Percentiles rank a stretch among this genome's conserved stretches.
These are phyloP conservation scores for Hypoxylon sp. DNA, from an alignment of 2,329 filamentous ascomycete species.

Conservation along the genomic window DNA sequence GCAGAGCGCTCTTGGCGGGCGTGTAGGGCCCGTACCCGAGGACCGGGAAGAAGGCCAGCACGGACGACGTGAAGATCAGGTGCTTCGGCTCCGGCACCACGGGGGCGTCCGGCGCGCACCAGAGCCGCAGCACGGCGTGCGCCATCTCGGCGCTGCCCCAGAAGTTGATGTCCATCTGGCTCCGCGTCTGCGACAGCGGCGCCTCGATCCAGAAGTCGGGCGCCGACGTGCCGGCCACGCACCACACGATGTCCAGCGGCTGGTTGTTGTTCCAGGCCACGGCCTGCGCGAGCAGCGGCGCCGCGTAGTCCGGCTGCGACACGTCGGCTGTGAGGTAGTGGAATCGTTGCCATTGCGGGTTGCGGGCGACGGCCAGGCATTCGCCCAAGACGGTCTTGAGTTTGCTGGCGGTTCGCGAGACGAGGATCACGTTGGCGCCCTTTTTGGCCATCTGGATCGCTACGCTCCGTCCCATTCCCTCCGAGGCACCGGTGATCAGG, in stretches of 20 bases:
- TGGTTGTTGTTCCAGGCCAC: slow-evolving; percentile 82
- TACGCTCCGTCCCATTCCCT: slow-evolving; percentile 88
- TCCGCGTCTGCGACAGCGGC: slow-evolving; percentile 74
- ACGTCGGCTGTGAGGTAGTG: slow-evolving; percentile 88
- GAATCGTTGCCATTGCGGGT: slow-evolving; percentile 80
- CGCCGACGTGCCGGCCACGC: slow-evolving; percentile 81
- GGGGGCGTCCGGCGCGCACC: slow-evolving; percentile 71
- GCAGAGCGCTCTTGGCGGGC: slow-evolving; percentile 87
- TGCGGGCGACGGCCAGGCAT: slow-evolving; percentile 71
- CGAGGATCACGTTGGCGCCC: slow-evolving; percentile 88
- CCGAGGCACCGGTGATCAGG: slow-evolving; percentile 90
- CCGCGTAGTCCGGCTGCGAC: slow-evolving; percentile 77
- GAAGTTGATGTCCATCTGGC: slow-evolving; percentile 94
- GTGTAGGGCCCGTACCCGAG: slow-evolving; percentile 88
- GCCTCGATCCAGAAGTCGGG: slow-evolving; percentile 86
- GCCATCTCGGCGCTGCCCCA: slow-evolving; percentile 89
- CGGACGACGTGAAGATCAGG: slow-evolving; percentile 88
- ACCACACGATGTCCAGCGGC: slow-evolving; percentile 90
- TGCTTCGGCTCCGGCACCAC: slow-evolving; percentile 73
- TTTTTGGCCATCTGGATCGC: slow-evolving; percentile 82
- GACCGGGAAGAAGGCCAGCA: slow-evolving; percentile 80
- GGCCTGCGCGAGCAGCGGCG: slow-evolving; percentile 78
- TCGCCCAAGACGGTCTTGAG: slow-evolving; percentile 78
- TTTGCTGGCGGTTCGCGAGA: slow-evolving; percentile 82
- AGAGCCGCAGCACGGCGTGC: slow-evolving; percentile 81